These are phyloP conservation scores for Hortiboletus campestris DNA, from an alignment of 768 basidiomycete genomes.

Conservation along the genomic window DNA sequence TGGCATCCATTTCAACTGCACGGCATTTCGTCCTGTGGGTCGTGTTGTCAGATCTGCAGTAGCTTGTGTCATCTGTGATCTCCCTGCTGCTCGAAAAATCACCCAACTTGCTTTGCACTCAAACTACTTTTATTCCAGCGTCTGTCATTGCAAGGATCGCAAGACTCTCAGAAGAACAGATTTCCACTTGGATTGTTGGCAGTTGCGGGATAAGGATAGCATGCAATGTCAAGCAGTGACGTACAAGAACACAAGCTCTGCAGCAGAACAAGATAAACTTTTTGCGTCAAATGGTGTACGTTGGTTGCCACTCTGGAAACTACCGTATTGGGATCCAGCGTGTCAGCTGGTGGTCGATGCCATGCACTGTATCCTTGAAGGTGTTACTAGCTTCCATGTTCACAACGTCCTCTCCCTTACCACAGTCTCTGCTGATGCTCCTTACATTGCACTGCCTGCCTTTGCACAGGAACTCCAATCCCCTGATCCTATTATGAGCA, in stretches of 20 bases:
- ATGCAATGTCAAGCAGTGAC: not conserved
- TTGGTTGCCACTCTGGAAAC: slow-evolving; percentile 19
- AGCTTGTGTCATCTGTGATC: slow-evolving; percentile 2
- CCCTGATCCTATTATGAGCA: no score
- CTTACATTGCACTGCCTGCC: no score
- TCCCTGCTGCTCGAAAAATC: not conserved
- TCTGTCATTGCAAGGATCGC: not conserved
- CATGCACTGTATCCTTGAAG: slow-evolving; percentile 29
- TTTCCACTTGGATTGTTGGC: not conserved
- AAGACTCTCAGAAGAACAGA: not conserved
- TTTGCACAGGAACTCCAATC: no score
- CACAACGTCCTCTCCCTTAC: no score
- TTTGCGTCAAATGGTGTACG: slow-evolving; percentile 17
- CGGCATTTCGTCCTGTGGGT: not conserved
- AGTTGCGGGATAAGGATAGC: not conserved
- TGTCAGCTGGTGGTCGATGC: slow-evolving; percentile 19
- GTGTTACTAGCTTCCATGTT: not conserved
- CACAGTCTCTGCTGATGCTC: no score
- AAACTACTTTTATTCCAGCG: not conserved
- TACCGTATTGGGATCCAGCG: slow-evolving; percentile 29
- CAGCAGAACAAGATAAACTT: not conserved
- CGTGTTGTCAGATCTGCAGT: not conserved
- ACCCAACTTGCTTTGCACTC: not conserved
- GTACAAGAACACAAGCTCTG: not conserved
- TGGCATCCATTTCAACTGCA: not conserved